Evolutionary conservation across 2,329 filamentous ascomycete genomes (phyloP), one percentile per base, ranked within the genome.

Genomic region (Aspergillus awamori): DNA sequence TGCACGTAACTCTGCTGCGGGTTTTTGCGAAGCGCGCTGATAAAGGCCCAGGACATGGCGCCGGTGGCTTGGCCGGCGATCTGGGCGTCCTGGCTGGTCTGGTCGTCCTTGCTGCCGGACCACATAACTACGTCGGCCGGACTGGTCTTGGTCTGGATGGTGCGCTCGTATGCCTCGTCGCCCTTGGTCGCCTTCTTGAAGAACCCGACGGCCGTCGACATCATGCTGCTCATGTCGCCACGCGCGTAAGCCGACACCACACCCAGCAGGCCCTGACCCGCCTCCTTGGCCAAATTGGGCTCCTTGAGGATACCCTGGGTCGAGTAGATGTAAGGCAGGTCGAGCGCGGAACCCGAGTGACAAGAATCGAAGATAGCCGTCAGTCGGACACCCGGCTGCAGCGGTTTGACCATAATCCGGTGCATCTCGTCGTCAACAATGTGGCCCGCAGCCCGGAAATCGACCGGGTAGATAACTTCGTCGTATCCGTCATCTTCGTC

Each of bases 1-100:
- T 97, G 89, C 54, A 98, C 91, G 74, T 99, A 99, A 80, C 90
- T 97, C 82, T 98, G 95, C 75, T 96, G 89, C 0, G 92, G 92
- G 74, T 96, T 96, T 81, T 93, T 92, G 83, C 91, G 93, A 72
- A 98, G 84, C 20, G 93, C 89, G 1, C 85, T 88, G 76, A 99
- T 95, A 77, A 99, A 99, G 2, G 95, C 95, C 87, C 91, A 97
- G 3, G 93, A 97, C 95, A 99, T 98, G 77, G 95, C 95, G 58
- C 95, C 95, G 0, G 95, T 99, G 36, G 95, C 94, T 79, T 97
- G 86, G 59, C 92, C 88, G 47, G 85, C 87, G 67, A 98, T 97
- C 28, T 88, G 91, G 11, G 95, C 93, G 76, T 99, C 95, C 79
- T 92, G 91, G 61, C 93, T 96, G 70, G 95, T 99, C 79, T 98